A percentile compares a stretch with the other conserved stretches of the same genome.
These are phyloP conservation scores for Haplosporangium gracile DNA, from an alignment of 192 early-diverging fungal species.

Conservation along the genomic window DNA sequence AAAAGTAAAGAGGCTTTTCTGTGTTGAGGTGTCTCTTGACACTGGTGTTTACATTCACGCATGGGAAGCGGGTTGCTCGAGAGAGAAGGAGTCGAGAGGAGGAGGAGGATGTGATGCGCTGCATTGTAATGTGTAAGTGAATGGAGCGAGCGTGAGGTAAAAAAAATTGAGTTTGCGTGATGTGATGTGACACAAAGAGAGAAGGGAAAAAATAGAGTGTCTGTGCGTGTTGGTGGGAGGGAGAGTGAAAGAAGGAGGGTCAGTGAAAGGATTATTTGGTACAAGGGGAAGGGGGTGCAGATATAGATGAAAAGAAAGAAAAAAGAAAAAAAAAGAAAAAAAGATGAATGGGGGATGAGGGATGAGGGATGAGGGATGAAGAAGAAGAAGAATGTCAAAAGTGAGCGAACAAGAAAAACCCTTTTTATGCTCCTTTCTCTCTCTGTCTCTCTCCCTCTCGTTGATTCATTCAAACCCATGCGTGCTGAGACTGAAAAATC, in stretches of 20 bases:
- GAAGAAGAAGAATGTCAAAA: neutral
- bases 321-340: neutral
- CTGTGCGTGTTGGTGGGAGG: neutral
- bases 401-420: neutral
- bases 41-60: too few species aligned
- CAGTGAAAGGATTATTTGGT: neutral
- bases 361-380: neutral
- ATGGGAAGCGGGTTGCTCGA: neutral
- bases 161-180: slow-evolving; percentile 5
- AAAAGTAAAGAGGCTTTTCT: slow-evolving; percentile 24
- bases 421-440: neutral
- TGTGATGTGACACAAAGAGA: neutral
- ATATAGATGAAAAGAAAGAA: neutral
- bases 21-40: slow-evolving; percentile 13
- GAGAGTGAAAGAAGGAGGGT: neutral
- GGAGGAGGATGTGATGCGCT: slow-evolving; percentile 12
- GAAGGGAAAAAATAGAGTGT: neutral
- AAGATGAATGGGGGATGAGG: slow-evolving; percentile 1
- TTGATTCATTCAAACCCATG: neutral
- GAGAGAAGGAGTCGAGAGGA: neutral
- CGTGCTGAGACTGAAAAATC: slow-evolving; percentile 1
- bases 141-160: neutral
- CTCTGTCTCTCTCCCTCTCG: too few species aligned
- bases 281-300: neutral
- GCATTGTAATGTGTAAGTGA: neutral